Evolutionary conservation across 2,329 filamentous ascomycete species (phyloP).

Genomic region (Ophiostoma himal-ulmi): DNA sequence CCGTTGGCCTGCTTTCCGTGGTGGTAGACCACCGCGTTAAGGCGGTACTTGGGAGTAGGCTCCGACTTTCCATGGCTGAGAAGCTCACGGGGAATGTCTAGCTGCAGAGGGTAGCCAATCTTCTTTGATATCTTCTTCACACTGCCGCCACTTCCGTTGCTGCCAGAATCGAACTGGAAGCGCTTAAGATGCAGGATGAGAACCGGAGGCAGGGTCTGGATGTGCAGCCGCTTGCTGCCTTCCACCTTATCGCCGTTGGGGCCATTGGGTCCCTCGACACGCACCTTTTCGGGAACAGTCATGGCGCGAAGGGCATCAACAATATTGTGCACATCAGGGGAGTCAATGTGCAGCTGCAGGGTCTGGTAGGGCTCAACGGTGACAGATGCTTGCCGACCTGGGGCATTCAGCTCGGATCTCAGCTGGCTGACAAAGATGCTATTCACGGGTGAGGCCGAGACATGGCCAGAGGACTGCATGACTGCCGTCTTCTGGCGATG

Average conservation of each 20-base stretch:
- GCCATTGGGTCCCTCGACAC: slow-evolving; percentile 67
- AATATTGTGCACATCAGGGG: slow-evolving; percentile 81
- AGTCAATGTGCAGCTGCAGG: slow-evolving; percentile 88
- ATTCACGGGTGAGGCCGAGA: slow-evolving; percentile 72
- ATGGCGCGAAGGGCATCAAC: slow-evolving; percentile 81
- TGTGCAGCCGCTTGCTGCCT: slow-evolving; percentile 90
- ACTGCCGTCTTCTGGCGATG: slow-evolving; percentile 82
- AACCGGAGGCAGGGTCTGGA: slow-evolving; percentile 84
- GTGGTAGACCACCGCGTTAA: slow-evolving; percentile 91
- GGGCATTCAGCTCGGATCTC: slow-evolving; percentile 80
- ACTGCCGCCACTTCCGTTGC: slow-evolving; percentile 61
- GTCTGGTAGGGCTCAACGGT: slow-evolving; percentile 92
- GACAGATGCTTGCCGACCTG: slow-evolving; percentile 82
- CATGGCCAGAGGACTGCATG: slow-evolving; percentile 76
- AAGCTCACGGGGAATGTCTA: slow-evolving; percentile 88
- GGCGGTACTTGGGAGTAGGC: slow-evolving; percentile 71
- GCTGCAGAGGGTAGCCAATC: slow-evolving; percentile 86
- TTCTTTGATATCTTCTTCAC: slow-evolving; percentile 99
- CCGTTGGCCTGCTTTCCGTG: slow-evolving; percentile 95
- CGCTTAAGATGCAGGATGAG: slow-evolving; percentile 94
- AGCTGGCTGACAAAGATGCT: slow-evolving; percentile 92
- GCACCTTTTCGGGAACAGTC: slow-evolving; percentile 75
- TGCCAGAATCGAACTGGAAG: slow-evolving; percentile 84
- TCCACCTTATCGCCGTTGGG: slow-evolving; percentile 68
- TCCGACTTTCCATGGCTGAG: slow-evolving; percentile 58